phyloP scores from a whole-genome alignment of 176 grass and related monocot genomes.

The Thinopyrum elongatum region DNA sequence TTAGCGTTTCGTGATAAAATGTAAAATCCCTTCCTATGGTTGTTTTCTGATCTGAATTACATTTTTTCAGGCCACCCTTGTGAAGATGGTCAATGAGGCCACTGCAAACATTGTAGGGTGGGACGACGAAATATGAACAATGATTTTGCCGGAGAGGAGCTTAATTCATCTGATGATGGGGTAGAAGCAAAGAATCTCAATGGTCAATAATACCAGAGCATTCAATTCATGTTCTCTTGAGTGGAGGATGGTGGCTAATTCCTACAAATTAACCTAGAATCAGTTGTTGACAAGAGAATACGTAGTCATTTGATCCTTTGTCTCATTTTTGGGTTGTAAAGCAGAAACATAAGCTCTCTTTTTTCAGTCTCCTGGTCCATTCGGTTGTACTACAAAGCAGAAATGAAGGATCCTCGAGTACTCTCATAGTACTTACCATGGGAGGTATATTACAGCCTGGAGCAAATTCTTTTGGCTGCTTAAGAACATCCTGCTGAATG shows the following conservation, averaged over 20 bases:
- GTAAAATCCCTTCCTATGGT: neutral
- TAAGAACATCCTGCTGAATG: too few species aligned
- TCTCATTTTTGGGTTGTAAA: conserved; percentile 41
- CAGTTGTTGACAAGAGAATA: conserved; percentile 14
- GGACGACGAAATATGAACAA: conserved; percentile 65
- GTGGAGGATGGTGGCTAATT: conserved; percentile 19
- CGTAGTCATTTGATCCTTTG: neutral
- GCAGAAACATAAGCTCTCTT: conserved; percentile 3
- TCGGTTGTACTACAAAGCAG: conserved; percentile 23
- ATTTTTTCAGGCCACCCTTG: conserved; percentile 72
- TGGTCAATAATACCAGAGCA: conserved; percentile 22
- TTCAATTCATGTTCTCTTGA: neutral
- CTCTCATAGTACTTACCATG: neutral
- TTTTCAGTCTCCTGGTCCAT: conserved; percentile 10
- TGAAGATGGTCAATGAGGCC: conserved; percentile 95
- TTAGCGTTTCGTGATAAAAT: neutral
- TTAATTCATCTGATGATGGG: conserved; percentile 27
- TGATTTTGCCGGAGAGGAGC: conserved; percentile 21
- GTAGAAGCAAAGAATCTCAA: conserved; percentile 16
- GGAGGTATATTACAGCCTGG: neutral
- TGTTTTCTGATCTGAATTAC: neutral
- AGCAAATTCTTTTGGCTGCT: neutral
- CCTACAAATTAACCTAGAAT: conserved; percentile 31
- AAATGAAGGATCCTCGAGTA: neutral
- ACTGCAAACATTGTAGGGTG: conserved; percentile 80